These are phyloP conservation scores for Ceratocystis albifundus DNA, from an alignment of 2,329 filamentous ascomycete species.

Conservation along the genomic window DNA sequence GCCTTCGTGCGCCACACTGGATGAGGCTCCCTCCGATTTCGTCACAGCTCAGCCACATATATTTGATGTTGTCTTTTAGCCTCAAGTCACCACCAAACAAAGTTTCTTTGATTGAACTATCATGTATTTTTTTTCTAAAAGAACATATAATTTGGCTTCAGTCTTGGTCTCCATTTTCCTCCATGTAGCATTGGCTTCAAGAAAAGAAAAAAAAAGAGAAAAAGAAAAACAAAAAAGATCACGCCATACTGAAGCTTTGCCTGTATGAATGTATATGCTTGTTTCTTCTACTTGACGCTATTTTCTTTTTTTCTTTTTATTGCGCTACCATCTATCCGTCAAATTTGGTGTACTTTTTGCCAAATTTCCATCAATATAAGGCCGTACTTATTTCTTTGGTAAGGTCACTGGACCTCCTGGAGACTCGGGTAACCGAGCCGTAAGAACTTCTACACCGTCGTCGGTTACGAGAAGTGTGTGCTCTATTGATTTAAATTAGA, in stretches of 20 bases:
- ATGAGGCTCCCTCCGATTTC: neutral
- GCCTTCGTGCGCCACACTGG: neutral
- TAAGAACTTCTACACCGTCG: constrained; percentile 69
- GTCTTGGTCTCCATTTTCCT: too few species aligned
- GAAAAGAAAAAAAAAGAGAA: too few species aligned
- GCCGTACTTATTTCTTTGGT: constrained; percentile 29
- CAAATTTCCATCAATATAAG: neutral
- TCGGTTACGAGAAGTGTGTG: constrained; percentile 77
- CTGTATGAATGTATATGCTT: neutral
- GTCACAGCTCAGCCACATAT: neutral
- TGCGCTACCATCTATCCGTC: too few species aligned
- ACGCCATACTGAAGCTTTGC: neutral
- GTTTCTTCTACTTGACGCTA: neutral
- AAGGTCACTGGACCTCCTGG: constrained; percentile 61
- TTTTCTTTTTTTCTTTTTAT: neutral
- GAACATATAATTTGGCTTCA: too few species aligned
- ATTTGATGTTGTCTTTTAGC: neutral
- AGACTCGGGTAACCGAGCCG: constrained; percentile 58
- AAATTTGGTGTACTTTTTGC: neutral
- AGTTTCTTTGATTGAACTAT: too few species aligned
- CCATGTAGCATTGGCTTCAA: too few species aligned
- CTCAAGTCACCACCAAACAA: neutral
- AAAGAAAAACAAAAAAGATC: too few species aligned
- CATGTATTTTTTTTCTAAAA: too few species aligned
- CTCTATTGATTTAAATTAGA: constrained; percentile 37